Evolutionary conservation across 2,329 filamentous ascomycete genomes (phyloP), one percentile per base, ranked within the genome.

Genomic region (Aspergillus sp.): DNA sequence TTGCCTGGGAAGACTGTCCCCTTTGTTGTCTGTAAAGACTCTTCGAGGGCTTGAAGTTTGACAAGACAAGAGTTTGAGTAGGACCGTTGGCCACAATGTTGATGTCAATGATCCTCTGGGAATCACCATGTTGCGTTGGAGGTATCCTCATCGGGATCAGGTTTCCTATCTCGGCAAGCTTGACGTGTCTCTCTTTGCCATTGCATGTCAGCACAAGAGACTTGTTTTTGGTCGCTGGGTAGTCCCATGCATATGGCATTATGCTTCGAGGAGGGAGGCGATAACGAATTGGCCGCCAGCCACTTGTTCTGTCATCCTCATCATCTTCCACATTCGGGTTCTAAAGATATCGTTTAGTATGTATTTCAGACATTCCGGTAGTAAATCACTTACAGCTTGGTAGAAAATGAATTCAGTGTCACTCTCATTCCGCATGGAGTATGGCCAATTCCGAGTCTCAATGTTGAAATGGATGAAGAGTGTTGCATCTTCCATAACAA

Each of bases 241-340:
- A 98, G 62, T 98, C 94, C 93, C 93, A 98, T 2, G 93, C 91
- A 60, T 98, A 98, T 1, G 94, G 93, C 93, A 98, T 98, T 66
- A 98, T 96, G 66, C 91, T 97, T 47, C 93, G 79, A 9, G 91
- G 84, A 2, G 94, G 94, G 28, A 98, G 75, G 29, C 91, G 85
- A 68, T 98, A 98, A 42, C 89, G 79, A 49, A 98, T 88, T 2
- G 90, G 90, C 51, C 88, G 86, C 88, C 93, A 98, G 4, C 89
- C 88, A 42, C 88, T 90, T 44, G 83, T 73, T 42, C 69, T 76
- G 58, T 96, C 88, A 5, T 78, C 77, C 43, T 91, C 90, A 47
- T 96, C 90, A 49, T 97, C 90, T 47, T 95, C 90, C 7, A 95
- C 73, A 56, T 91, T 95, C 5, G 93, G 93, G 58, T 97, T 85